Percentiles rank a stretch among this genome's conserved stretches.
Evolutionary conservation across 805 yeast genomes (phyloP).

Genomic region (Kazachstania kunashirensis): DNA sequence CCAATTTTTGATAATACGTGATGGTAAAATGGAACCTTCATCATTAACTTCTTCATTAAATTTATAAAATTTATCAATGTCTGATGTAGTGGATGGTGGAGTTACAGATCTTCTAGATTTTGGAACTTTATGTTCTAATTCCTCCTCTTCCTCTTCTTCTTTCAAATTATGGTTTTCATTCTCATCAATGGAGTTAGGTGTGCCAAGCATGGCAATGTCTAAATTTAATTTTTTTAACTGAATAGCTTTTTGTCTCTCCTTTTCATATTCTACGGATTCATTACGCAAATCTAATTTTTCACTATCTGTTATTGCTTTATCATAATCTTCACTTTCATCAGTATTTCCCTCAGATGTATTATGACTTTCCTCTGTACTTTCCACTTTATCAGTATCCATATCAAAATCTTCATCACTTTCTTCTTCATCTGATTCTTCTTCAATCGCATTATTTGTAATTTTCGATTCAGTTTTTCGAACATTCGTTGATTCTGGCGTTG

Average conservation of each 20-base stretch:
- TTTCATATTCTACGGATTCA: constrained; percentile 17
- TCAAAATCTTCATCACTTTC: not conserved
- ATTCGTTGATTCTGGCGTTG: too few relatives aligned
- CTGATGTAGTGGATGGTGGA: constrained; percentile 6
- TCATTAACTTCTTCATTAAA: constrained; percentile 51
- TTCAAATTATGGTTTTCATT: constrained; percentile 27
- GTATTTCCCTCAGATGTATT: constrained; percentile 12
- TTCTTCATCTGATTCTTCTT: not conserved
- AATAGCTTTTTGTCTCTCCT: constrained; percentile 8
- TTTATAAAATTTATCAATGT: constrained; percentile 38
- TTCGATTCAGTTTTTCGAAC: too few relatives aligned
- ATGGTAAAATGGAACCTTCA: constrained; percentile 51
- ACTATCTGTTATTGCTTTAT: constrained; percentile 30
- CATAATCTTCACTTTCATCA: constrained; percentile 15
- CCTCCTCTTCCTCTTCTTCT: constrained; percentile 26
- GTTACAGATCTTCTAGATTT: constrained; percentile 8
- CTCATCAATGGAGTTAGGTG: constrained; percentile 16
- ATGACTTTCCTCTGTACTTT: constrained; percentile 11
- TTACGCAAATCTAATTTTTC: constrained; percentile 21
- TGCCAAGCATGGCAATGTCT: constrained; percentile 1
- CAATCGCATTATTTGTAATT: too few relatives aligned
- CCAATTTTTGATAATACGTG: constrained; percentile 65
- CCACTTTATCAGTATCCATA: not conserved
- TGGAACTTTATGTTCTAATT: constrained; percentile 23
- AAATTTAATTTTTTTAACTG: not conserved